These are phyloP conservation scores for Alternaria alternata DNA, from an alignment of 2,329 filamentous ascomycete genomes.

Conservation along the genomic window DNA sequence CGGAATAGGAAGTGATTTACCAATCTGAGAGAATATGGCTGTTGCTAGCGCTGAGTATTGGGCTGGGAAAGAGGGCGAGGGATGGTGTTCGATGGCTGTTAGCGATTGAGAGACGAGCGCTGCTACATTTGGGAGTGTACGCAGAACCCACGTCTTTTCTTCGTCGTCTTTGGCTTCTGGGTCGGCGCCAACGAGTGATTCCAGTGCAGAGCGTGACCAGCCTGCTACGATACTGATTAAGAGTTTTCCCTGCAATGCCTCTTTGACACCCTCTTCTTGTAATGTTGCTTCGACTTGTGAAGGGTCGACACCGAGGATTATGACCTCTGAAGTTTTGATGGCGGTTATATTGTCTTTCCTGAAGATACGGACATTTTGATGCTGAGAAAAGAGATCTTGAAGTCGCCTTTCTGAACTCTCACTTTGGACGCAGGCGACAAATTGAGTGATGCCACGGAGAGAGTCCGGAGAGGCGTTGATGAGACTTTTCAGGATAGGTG, in stretches of 20 bases:
- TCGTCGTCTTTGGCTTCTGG: constrained; percentile 8
- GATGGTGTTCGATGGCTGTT: constrained; percentile 44
- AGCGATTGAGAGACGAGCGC: constrained; percentile 56
- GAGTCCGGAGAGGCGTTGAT: not conserved
- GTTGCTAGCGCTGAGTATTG: constrained; percentile 26
- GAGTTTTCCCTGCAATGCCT: not conserved
- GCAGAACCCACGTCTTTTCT: constrained; percentile 49
- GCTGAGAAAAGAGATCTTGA: not conserved
- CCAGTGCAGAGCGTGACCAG: not conserved
- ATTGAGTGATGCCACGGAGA: not conserved
- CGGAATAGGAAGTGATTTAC: constrained; percentile 30
- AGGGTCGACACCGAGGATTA: constrained; percentile 4
- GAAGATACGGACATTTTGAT: not conserved
- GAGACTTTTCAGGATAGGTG: not conserved
- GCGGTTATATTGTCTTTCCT: not conserved
- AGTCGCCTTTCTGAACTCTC: not conserved
- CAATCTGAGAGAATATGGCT: constrained; percentile 36
- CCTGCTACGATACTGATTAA: constrained; percentile 4
- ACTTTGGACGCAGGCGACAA: not conserved
- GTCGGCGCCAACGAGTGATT: not conserved
- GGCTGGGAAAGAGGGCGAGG: constrained; percentile 22
- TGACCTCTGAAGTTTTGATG: not conserved
- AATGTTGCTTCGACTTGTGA: not conserved
- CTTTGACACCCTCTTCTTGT: not conserved
- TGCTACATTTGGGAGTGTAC: constrained; percentile 57